Percentiles rank a stretch among this genome's conserved stretches.
These are phyloP conservation scores for Hymenoscyphus scutula DNA, from an alignment of 2,329 filamentous ascomycete species.

Conservation along the genomic window DNA sequence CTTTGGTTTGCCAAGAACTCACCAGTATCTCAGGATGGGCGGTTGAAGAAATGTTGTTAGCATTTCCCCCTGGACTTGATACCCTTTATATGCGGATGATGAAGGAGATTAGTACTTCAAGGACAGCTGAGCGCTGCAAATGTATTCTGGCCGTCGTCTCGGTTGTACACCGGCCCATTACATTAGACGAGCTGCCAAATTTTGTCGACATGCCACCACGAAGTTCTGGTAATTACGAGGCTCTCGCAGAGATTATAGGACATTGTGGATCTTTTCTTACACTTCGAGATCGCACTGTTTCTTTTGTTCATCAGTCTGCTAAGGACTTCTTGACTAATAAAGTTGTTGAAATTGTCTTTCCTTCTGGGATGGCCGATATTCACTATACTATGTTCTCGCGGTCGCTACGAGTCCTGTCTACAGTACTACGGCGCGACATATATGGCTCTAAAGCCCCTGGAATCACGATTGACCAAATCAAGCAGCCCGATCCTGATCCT, in stretches of 20 bases:
- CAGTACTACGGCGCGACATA: too few species aligned
- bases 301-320: conserved; percentile 4
- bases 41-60: not conserved
- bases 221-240: not conserved
- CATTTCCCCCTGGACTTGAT: conserved; percentile 5
- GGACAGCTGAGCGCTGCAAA: not conserved
- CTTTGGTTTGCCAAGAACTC: conserved; percentile 2
- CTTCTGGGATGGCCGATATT: not conserved
- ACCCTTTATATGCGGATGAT: conserved; percentile 3
- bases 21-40: too few species aligned
- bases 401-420: too few species aligned
- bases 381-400: too few species aligned
- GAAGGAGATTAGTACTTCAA: not conserved
- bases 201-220: too few species aligned
- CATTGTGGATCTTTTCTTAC: conserved; percentile 7
- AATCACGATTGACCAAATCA: too few species aligned
- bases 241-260: not conserved
- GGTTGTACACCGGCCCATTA: conserved; percentile 1
- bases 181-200: too few species aligned
- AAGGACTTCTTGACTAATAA: conserved; percentile 4
- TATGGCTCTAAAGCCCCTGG: too few species aligned
- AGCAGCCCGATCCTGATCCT: too few species aligned
- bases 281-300: not conserved
- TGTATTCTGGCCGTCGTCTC: not conserved
- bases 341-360: not conserved